phyloP scores from a whole-genome alignment of 1,284 basidiomycete genomes.

The Phaffia rhodozyma region DNA sequence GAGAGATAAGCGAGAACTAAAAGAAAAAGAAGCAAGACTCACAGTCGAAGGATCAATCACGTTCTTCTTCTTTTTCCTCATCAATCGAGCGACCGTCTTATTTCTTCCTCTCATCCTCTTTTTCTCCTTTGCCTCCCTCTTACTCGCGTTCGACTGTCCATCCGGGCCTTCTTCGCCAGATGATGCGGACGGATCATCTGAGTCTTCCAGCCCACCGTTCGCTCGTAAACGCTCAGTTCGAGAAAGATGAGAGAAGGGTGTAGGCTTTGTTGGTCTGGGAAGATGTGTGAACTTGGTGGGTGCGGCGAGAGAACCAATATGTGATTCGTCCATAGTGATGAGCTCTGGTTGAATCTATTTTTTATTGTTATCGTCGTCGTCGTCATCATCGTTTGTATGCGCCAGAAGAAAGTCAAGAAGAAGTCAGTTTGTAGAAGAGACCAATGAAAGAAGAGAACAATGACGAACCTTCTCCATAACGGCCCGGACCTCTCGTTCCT shows the following conservation, averaged over 20 bases:
- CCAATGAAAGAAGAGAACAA: neutral
- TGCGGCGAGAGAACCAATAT: conserved; percentile 59
- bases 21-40: conserved; percentile 28
- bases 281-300: conserved; percentile 46
- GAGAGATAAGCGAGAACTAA: neutral
- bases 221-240: conserved; percentile 59
- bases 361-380: no score
- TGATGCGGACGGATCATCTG: conserved; percentile 37
- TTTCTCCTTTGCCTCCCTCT: conserved; percentile 58
- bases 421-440: neutral
- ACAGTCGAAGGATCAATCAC: conserved; percentile 78
- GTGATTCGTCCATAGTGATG: conserved; percentile 79
- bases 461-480: conserved; percentile 71
- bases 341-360: conserved; percentile 76
- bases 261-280: conserved; percentile 42
- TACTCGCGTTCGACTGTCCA: conserved; percentile 50
- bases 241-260: conserved; percentile 58
- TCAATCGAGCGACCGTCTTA: conserved; percentile 65
- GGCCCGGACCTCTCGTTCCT: conserved; percentile 82
- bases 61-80: conserved; percentile 83
- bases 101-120: conserved; percentile 72
- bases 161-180: conserved; percentile 34
- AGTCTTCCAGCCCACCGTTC: conserved; percentile 59
- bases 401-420: neutral
- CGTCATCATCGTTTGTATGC: no score